Evolutionary conservation across 1,284 basidiomycete genomes (phyloP), one percentile per base, ranked within the genome.

Genomic region (Vanrija sp.): DNA sequence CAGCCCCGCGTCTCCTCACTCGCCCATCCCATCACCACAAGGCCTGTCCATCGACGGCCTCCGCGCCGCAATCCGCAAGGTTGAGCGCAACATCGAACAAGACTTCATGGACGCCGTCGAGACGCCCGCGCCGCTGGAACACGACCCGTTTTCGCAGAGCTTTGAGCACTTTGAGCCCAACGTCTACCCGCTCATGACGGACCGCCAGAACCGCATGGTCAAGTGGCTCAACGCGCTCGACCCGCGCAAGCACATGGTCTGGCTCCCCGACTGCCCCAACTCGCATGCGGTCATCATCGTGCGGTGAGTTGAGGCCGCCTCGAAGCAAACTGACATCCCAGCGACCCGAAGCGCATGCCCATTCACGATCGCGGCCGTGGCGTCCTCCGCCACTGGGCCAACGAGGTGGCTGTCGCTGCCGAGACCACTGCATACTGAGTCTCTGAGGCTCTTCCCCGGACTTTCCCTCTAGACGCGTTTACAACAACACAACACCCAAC

Each of bases 271-370:
- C 23, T 62, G 69, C 8, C 38, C 60, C 14, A 76, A 74, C 58
- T 63, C 69, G 26, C 74, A 76, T 61, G 67, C 72, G 3, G 66
- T 71, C 23, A 66, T 66, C 12, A 55, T 73, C 16, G 73, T 73
- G 18, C 63, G 74, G 72, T 74, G 47, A 55, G 70, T 64, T 26
- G 21, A 10, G 12, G 28, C 49, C 38, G 28, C 10, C 21, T 23
- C 5, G 21, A 5, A 23, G 21, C 21, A 23, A 23, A 29, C 34
- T 40, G 23, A 38, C 16, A 34, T 2, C 7, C 16, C 45, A 72
- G 69, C 46, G 71, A 76, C 51, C 64, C 68, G 3, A 46, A 44
- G 9, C 55, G 59, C 26, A 69, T 68, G 42, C 66, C 74, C 7
- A 58, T 59, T 0, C 74, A 76, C 52, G 65, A 70, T 46, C 59